Conservation (phyloP, 805 yeast species). For the Kodamaea hsintzibuensis region DNA sequence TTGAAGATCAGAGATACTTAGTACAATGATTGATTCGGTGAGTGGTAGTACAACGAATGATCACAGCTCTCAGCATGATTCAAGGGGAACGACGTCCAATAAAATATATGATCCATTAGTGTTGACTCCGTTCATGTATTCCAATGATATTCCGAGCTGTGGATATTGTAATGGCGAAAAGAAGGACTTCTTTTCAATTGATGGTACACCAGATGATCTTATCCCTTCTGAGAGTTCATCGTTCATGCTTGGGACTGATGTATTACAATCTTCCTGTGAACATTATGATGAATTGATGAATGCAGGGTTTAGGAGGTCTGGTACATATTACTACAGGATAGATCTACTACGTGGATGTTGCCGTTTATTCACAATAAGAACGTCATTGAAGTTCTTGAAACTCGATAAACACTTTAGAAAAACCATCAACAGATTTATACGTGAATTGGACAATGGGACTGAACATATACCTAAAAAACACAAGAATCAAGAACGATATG, state of each 20-base stretch:
- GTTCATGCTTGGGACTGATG: slow-evolving; percentile 39
- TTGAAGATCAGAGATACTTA: background rate
- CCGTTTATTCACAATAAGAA: slow-evolving; percentile 73
- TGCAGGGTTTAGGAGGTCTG: slow-evolving; percentile 79
- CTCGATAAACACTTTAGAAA: slow-evolving; percentile 68
- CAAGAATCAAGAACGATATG: slow-evolving; percentile 16
- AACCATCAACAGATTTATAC: slow-evolving; percentile 59
- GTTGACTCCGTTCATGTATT: slow-evolving; percentile 46
- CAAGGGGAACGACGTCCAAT: too few species aligned
- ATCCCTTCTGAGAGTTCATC: slow-evolving; percentile 17
- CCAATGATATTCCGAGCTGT: slow-evolving; percentile 43
- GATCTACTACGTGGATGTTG: slow-evolving; percentile 78
- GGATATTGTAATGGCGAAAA: slow-evolving; percentile 71
- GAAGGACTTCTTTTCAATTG: slow-evolving; percentile 38
- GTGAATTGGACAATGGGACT: slow-evolving; percentile 16
- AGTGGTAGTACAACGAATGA: background rate
- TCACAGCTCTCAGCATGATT: background rate
- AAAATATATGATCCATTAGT: slow-evolving; percentile 24
- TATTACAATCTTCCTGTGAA: slow-evolving; percentile 45
- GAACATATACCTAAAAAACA: slow-evolving; percentile 9
- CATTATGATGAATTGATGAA: slow-evolving; percentile 69
- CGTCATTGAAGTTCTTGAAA: slow-evolving; percentile 47
- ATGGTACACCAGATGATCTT: slow-evolving; percentile 28
- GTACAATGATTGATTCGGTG: background rate
- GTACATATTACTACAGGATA: slow-evolving; percentile 60